phyloP scores from a whole-genome alignment of 2,329 filamentous ascomycete species.

The Aureobasidium mangrovei region DNA sequence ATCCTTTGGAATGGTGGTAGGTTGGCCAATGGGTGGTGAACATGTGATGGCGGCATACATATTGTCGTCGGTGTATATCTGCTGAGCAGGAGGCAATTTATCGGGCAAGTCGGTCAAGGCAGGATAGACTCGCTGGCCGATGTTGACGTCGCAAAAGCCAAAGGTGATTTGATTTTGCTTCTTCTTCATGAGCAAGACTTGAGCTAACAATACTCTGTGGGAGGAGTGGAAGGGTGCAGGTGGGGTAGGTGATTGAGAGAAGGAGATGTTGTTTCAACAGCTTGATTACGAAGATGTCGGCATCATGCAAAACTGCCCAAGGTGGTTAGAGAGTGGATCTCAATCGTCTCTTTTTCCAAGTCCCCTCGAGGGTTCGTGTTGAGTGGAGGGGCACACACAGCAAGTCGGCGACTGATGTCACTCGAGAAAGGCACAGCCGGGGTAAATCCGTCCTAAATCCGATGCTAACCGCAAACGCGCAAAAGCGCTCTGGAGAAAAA shows the following conservation, averaged over 20 bases:
- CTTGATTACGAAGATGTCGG: conserved; percentile 8
- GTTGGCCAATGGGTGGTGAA: conserved; percentile 67
- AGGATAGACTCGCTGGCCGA: conserved; percentile 29
- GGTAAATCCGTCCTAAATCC: conserved; percentile 3
- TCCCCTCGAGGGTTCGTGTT: conserved; percentile 1
- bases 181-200: conserved; percentile 7
- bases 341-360: not conserved
- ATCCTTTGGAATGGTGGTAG: conserved; percentile 49
- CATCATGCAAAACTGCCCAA: not conserved
- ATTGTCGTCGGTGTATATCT: conserved; percentile 14
- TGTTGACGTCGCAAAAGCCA: conserved; percentile 26
- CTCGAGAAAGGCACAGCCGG: not conserved
- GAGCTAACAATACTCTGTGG: not conserved
- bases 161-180: conserved; percentile 17
- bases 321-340: conserved; percentile 9
- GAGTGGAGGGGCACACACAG: not conserved
- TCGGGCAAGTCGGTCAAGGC: conserved; percentile 25
- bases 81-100: conserved; percentile 25
- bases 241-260: not conserved
- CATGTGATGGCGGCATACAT: conserved; percentile 50
- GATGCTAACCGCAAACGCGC: not conserved
- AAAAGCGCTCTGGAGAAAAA: not conserved
- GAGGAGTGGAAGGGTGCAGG: not conserved
- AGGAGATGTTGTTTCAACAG: not conserved
- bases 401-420: not conserved